Base-by-base conservation (phyloP, 2,329 filamentous ascomycete genomes). In the Diaporthe sp. region DNA sequence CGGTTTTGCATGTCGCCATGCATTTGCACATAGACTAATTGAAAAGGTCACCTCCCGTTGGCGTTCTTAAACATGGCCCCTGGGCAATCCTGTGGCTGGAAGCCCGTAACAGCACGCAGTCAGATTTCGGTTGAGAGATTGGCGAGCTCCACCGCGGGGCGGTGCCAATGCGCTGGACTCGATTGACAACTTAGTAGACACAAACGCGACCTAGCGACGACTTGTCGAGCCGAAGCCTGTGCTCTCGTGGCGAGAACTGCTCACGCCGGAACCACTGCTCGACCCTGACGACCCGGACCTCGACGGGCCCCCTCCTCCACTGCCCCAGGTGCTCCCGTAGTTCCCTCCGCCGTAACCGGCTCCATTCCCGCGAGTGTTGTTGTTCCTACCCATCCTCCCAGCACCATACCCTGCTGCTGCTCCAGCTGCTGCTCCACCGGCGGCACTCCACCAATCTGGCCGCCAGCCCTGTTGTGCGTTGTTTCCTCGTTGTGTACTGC, bases 371-470 rank as follows among this genome's bases (percentile, higher is more conserved):
- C 65, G 65, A 12, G 47, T 77, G 76, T 81, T 82, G 51, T 82
- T 83, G 75, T 86, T 85, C n/a, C 86, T 83, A 7, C 83, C 83
- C 73, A 85, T 84, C 57, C 84, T 89, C 0, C 91, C 91, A 8
- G 92, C 92, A 75, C 89, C 82, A 80, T 94, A 95, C 1, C 88
- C 92, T 4, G 92, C 93, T 1, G 93, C 93, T 7, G 92, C 92
- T 60, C 94, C 94, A 17, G 73, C 75, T 22, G 71, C 71, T 4
- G 71, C 71, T 22, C 90, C 89, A 0, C 90, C 88, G n/a, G 90
- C 84, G 28, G 93, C 94, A 25, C 87, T 90, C 93, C 93, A 95
- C 84, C 95, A 95, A 1, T 94, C 94, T 7, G 94, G 93, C 68
- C 88, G 88, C 93, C 93, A 95, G 1, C 87, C 87, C 77, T 90